A percentile compares a stretch with the other conserved stretches of the same genome.
These are phyloP conservation scores for Babesia gibsoni DNA, from an alignment of 169 alveolate species.

Conservation along the genomic window DNA sequence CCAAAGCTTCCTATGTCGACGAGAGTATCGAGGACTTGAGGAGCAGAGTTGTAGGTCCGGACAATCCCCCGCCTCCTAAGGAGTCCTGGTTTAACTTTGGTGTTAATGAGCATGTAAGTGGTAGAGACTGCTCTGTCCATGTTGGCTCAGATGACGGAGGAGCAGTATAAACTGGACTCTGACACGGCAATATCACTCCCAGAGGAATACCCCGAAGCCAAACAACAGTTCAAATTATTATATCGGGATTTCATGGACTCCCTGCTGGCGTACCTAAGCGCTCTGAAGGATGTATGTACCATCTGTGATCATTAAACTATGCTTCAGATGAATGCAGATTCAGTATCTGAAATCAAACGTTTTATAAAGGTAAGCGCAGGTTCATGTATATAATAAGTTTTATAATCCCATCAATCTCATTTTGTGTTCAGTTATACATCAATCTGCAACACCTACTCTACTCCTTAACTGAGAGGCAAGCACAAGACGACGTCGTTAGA, in stretches of 20 bases:
- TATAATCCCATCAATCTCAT: too few relatives aligned
- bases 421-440: slow-evolving; percentile 59
- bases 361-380: slow-evolving; percentile 43
- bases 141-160: slow-evolving; percentile 6
- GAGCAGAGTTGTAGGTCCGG: slow-evolving; percentile 19
- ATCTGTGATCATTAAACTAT: slow-evolving; percentile 3
- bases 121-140: background rate
- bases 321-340: slow-evolving; percentile 48
- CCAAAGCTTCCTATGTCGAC: background rate
- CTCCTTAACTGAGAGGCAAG: slow-evolving; percentile 52
- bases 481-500: slow-evolving; percentile 56
- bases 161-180: slow-evolving; percentile 59
- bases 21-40: background rate
- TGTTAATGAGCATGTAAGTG: slow-evolving; percentile 38
- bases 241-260: slow-evolving; percentile 66
- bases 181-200: slow-evolving; percentile 60
- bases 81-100: slow-evolving; percentile 67
- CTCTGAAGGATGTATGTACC: slow-evolving; percentile 32
- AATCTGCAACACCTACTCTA: slow-evolving; percentile 70
- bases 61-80: slow-evolving; percentile 67
- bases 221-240: slow-evolving; percentile 60
- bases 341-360: slow-evolving; percentile 52
- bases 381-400: background rate
- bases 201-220: slow-evolving; percentile 36
- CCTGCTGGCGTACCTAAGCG: slow-evolving; percentile 42